Evolutionary conservation across 225 moss, liverwort and hornwort species (phyloP).

Genomic region (Thuidium tamariscinum): DNA sequence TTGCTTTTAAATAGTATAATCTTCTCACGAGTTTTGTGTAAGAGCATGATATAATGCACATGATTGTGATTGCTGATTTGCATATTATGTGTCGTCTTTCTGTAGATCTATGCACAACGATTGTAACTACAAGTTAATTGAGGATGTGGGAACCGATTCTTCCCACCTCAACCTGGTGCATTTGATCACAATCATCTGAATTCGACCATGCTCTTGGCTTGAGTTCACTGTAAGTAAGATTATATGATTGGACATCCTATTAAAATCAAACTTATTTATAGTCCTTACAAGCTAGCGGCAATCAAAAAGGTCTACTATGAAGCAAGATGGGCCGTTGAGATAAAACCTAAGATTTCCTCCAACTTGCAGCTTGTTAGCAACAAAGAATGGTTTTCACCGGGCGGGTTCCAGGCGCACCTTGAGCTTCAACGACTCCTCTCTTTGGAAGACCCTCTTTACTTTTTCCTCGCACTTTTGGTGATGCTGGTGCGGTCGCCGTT

Average conservation of each 20-base stretch:
- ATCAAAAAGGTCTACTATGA: not conserved
- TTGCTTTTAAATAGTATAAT: not conserved
- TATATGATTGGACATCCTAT: not conserved
- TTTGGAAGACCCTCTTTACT: not conserved
- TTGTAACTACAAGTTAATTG: not conserved
- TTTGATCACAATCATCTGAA: not conserved
- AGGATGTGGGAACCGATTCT: not conserved
- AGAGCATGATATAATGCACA: not conserved
- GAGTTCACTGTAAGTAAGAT: not conserved
- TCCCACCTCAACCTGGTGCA: not conserved
- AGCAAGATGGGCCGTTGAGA: not conserved
- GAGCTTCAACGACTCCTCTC: too few species aligned
- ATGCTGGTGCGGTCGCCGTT: not conserved
- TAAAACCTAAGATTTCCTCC: not conserved
- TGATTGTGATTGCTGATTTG: not conserved
- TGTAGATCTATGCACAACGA: fast-evolving
- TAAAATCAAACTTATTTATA: not conserved
- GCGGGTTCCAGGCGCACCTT: not conserved
- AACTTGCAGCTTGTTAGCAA: not conserved
- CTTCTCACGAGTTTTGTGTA: not conserved
- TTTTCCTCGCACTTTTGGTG: not conserved
- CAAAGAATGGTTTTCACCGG: not conserved
- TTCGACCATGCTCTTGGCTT: not conserved
- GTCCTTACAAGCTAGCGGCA: not conserved
- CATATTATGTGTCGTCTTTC: not conserved